Base-by-base conservation (phyloP, 2,329 filamentous ascomycete genomes). In the Trematosphaeria pertusa region DNA sequence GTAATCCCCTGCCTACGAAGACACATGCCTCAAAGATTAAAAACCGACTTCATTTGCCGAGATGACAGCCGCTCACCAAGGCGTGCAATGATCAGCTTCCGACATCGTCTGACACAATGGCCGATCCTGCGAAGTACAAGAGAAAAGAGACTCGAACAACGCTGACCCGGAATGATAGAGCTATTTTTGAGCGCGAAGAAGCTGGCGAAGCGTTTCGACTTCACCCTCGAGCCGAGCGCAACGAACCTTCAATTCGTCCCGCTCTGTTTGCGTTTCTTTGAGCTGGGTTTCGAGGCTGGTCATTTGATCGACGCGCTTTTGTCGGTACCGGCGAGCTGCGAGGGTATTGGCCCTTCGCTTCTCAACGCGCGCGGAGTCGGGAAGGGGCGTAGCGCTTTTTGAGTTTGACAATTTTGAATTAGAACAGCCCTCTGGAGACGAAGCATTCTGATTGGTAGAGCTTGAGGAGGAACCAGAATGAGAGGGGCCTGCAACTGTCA, bases 271-370 rank as follows among this genome's bases (percentile, higher is more conserved):
- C 62, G 85, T 79, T 33, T 80, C 77, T 36, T 78, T 79, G 32
- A 89, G 72, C 15, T 82, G 79, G 7, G 73, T 68, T 67, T 89
- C 86, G 22, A 89, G 76, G 50, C 83, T 80, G 19, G 72, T 73
- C 67, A 88, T 82, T 51, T 85, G 83, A 58, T 89, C 86, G 24
- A 88, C 78, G 35, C 85, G 82, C 67, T 87, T 87, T 66, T 89
- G 86, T 19, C 87, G 83, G 64, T 88, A 89, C 51, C 86, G 85
- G 51, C 85, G 80, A 21, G 87, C 87, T n/a, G 87, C 86, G 51
- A 87, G 78, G 11, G 86, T 89, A 69, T 89, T 89, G 51, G 83
- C 81, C 51, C 83, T 81, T 20, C 87, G 84, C 69, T 88, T 88
- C 48, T 71, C 67, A 37, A 72, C 46, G 24, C 62, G 61, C 20